Evolutionary conservation across 2,329 filamentous ascomycete species (phyloP).

Genomic region (Hypoxylon sp.): DNA sequence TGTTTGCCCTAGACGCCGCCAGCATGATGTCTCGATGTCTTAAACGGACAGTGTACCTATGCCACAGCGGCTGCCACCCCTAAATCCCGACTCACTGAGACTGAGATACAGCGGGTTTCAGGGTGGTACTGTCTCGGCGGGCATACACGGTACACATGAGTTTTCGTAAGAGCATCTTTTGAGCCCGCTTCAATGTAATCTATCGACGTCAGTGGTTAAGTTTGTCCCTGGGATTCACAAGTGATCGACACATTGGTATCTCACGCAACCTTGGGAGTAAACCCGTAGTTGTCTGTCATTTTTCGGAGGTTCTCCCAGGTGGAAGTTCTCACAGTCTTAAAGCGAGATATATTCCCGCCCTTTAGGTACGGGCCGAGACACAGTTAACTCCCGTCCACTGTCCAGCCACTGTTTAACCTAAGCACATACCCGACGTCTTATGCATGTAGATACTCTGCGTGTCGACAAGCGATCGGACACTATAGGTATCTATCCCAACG

Average conservation of each 20-base stretch:
- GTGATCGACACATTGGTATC: neutral
- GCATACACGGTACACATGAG: slow-evolving; percentile 13
- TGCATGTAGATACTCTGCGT: neutral
- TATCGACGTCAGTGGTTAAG: slow-evolving; percentile 14
- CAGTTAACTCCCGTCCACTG: slow-evolving; percentile 6
- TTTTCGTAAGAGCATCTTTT: slow-evolving; percentile 1
- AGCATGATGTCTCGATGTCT: slow-evolving; percentile 35
- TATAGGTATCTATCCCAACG: neutral
- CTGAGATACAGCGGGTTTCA: slow-evolving; percentile 36
- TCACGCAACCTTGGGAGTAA: slow-evolving; percentile 6
- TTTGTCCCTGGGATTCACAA: slow-evolving; percentile 9
- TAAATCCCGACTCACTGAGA: slow-evolving; percentile 37
- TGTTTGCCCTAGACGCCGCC: slow-evolving; percentile 5
- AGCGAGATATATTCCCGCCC: slow-evolving; percentile 21
- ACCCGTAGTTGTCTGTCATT: slow-evolving; percentile 8
- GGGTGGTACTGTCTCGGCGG: slow-evolving; percentile 36
- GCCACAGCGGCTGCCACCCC: slow-evolving; percentile 33
- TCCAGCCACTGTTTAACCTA: neutral
- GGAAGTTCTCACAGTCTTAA: slow-evolving; percentile 1
- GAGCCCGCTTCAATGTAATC: neutral
- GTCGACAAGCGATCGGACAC: neutral
- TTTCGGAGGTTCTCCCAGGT: slow-evolving; percentile 11
- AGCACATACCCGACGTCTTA: too few species aligned
- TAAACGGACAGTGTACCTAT: slow-evolving; percentile 20
- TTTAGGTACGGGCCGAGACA: slow-evolving; percentile 26